Evolutionary conservation across 352 stramenopile species (phyloP).

Genomic region (Phytophthora citrophthora): DNA sequence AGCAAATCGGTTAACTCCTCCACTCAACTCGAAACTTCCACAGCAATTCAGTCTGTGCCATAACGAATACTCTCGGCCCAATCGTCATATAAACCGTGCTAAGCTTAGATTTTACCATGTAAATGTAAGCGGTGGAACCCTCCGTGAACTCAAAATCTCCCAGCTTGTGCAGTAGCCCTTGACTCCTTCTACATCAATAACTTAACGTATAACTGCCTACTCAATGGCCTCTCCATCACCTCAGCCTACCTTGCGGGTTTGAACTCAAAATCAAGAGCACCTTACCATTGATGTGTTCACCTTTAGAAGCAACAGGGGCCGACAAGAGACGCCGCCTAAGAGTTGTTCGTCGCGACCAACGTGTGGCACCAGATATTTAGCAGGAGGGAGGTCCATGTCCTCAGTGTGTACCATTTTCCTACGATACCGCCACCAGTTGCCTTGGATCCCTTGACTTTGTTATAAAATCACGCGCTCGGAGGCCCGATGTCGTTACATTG

Average conservation of each 20-base stretch:
- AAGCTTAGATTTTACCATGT: conserved; percentile 11
- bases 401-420: background rate
- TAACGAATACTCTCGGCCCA: conserved; percentile 28
- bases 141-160: conserved; percentile 1
- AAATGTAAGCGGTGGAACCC: conserved; percentile 1
- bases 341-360: background rate
- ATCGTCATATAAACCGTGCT: conserved; percentile 9
- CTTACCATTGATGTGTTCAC: background rate
- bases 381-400: background rate
- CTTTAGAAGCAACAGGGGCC: background rate
- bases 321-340: background rate
- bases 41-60: conserved; percentile 6
- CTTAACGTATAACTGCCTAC: conserved; percentile 6
- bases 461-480: background rate
- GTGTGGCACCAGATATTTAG: background rate
- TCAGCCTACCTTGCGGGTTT: conserved; percentile 24
- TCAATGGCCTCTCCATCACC: conserved; percentile 7
- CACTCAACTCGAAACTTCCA: too few species aligned
- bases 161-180: background rate
- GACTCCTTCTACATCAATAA: conserved; percentile 29
- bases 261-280: conserved; percentile 29
- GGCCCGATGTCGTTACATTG: background rate
- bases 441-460: background rate
- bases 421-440: background rate
- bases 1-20: background rate